Conservation (phyloP, 1,284 basidiomycete species). For the Cerrena zonata region DNA sequence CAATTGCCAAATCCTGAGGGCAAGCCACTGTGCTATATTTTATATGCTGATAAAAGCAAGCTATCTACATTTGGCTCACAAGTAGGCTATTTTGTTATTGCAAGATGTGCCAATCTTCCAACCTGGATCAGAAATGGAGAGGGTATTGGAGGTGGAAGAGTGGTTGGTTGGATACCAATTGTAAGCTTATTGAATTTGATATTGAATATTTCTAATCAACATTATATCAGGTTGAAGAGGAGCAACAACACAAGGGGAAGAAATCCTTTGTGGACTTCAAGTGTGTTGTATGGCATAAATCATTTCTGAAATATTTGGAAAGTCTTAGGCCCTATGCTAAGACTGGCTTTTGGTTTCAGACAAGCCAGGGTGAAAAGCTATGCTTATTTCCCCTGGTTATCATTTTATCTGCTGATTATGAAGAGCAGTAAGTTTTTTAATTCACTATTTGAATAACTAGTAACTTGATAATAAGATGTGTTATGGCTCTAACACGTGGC, state of each 20-base stretch:
- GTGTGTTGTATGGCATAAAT: slow-evolving; percentile 25
- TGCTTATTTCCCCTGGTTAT: slow-evolving; percentile 24
- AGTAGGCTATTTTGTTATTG: slow-evolving; percentile 40
- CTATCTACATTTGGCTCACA: slow-evolving; percentile 37
- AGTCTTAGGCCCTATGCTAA: slow-evolving; percentile 11
- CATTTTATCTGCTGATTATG: slow-evolving; percentile 32
- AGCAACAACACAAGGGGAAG: slow-evolving; percentile 15
- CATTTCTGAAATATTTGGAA: slow-evolving; percentile 21
- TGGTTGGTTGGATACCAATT: slow-evolving; percentile 42
- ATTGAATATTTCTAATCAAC: background rate
- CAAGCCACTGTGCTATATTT: slow-evolving; percentile 22
- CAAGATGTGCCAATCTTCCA: slow-evolving; percentile 32
- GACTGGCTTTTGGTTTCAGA: slow-evolving; percentile 16
- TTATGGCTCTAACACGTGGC: slow-evolving; percentile 10
- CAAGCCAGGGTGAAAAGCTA: slow-evolving; percentile 15
- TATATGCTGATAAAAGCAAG: slow-evolving; percentile 42
- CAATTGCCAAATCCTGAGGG: slow-evolving; percentile 16
- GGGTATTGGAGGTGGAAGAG: slow-evolving; percentile 29
- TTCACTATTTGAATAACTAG: no score
- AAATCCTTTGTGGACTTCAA: slow-evolving; percentile 21
- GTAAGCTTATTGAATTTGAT: slow-evolving; percentile 21
- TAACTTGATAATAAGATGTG: slow-evolving; percentile 9
- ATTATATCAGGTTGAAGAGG: slow-evolving; percentile 15
- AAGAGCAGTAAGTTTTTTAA: slow-evolving; percentile 35
- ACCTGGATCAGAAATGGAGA: slow-evolving; percentile 31